Conservation (phyloP, 148 eudicot genomes). For the Linanthus parryae region DNA sequence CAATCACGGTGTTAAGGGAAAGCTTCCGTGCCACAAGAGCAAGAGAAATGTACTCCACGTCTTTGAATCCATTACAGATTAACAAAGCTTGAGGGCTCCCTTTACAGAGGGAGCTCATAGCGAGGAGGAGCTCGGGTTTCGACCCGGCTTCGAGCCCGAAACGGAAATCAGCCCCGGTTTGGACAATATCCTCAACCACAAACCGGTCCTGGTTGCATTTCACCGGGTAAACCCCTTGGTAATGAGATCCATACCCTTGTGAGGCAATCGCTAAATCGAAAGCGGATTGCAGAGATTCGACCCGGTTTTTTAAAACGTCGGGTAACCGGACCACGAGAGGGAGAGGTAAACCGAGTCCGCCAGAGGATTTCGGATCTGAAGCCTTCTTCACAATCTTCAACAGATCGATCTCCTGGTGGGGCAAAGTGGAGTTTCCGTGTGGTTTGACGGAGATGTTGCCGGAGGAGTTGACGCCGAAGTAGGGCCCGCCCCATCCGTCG, state of each 20-base stretch:
- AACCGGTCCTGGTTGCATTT: conserved; percentile 86
- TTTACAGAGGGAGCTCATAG: conserved; percentile 75
- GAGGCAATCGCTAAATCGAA: conserved; percentile 58
- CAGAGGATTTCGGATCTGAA: conserved; percentile 43
- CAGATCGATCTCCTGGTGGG: conserved; percentile 81
- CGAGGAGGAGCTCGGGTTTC: conserved; percentile 83
- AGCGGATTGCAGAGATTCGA: conserved; percentile 63
- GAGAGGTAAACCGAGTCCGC: conserved; percentile 70
- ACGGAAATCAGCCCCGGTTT: conserved; percentile 59
- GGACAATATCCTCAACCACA: conserved; percentile 82
- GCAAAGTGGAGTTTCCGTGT: conserved; percentile 42
- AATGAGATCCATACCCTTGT: conserved; percentile 52
- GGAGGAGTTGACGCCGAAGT: conserved; percentile 56
- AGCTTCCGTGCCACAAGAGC: conserved; percentile 68
- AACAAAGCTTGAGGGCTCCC: conserved; percentile 62
- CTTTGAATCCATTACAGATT: conserved; percentile 89
- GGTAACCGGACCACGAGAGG: conserved; percentile 82
- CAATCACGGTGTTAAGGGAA: conserved; percentile 65
- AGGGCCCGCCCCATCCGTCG: conserved; percentile 82
- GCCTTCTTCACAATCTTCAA: conserved; percentile 79
- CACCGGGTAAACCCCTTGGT: conserved; percentile 96
- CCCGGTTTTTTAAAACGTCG: conserved; percentile 63
- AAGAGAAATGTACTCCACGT: conserved; percentile 68
- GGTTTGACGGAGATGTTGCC: conserved; percentile 63
- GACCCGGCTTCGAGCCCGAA: conserved; percentile 96